Evolutionary conservation across 441 rosid genomes (phyloP), one percentile per base, ranked within the genome.

Genomic region (Populus tomentosa): DNA sequence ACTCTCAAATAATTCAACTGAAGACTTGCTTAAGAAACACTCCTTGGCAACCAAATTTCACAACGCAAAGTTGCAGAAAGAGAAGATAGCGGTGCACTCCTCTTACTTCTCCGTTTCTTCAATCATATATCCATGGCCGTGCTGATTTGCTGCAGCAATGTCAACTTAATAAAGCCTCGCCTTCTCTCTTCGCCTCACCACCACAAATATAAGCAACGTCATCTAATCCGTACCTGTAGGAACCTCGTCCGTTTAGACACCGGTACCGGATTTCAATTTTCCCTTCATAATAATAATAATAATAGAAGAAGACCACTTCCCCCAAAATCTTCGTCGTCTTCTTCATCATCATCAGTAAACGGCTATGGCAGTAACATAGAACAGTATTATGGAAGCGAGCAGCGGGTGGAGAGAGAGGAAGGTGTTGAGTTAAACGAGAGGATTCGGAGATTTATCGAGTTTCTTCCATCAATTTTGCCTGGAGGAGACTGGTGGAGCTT

Each of bases 401-500:
- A 77, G 67, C 35, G 10, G 40, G 40, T 8, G 28, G 64, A 75
- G 46, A n/a, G 75, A 23, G 86, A 75, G 30, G 85, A 74, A 21
- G 80, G 81, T 38, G 80, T 65, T 30, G 93, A 90, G 72, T 63
- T 85, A 24, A 76, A 80, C 11, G 87, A 80, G 81, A 87, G 84
- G 80, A 80, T 91, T 71, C 75, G 87, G 66, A 82, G 84, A 73
- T 90, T 87, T 84, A 63, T 92, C 23, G 85, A 74, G 69, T 86
- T 88, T 71, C 80, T 89, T 30, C 85, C 86, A 16, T 89, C 94
- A 40, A 75, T 94, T 68, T 69, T 92, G 72, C 99, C 98, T 18
- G 97, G 98, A 9, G 99, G 99, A 71, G 87, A 88, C 70, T 95
- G 98, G 97, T 92, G 98, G 99, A 86, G 90, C 70, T 87, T 94